Base-by-base conservation (phyloP, 495 filamentous ascomycete genomes). In the Usnea hakonensis region DNA sequence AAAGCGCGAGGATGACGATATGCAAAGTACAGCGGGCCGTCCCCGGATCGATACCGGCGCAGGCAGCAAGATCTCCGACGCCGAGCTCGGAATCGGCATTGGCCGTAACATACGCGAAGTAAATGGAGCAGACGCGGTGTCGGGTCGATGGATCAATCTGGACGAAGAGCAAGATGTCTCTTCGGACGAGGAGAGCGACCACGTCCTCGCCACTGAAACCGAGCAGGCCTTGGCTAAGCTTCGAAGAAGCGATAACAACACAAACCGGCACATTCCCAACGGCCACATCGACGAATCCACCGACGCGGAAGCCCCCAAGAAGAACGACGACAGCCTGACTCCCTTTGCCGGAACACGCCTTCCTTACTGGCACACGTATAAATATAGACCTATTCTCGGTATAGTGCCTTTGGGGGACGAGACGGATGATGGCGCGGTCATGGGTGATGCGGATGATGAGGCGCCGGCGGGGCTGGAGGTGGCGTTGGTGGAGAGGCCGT, bases 361-460 rank as follows among this genome's bases (percentile, higher is more conserved):
- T 36, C 74, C 77, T 26, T 86, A 80, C 67, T 97, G 91, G 91
- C 83, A 82, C 65, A 93, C 91, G 11, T 90, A 88, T 74, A 92
- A 94, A 70, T 99, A 96, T 71, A 79, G 91, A 61, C 88, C 91
- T 11, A 90, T 99, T 63, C 74, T 99, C 66, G 94, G 92, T 6
- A 87, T 97, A 35, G 87, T 93, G 17, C 85, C 87, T 21, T 74
- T 98, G 30, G 76, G 77, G 21, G 67, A 65, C 26, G 72, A 55
- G 14, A 40, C n/a, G 13, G 64, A n/a, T 21, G 72, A 77, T 40
- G 68, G 63, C 21, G 57, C 23, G 64, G 61, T 58, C 19, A 65
- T 69, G 23, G 70, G 70, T 35, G 65, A 71, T 17, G 60, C 69
- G 32, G 66, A 67, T 23, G 57, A 69, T 7, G 60, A 68, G 9